Conservation (phyloP, 2,329 filamentous ascomycete species). For the Trichoderma sp. region DNA sequence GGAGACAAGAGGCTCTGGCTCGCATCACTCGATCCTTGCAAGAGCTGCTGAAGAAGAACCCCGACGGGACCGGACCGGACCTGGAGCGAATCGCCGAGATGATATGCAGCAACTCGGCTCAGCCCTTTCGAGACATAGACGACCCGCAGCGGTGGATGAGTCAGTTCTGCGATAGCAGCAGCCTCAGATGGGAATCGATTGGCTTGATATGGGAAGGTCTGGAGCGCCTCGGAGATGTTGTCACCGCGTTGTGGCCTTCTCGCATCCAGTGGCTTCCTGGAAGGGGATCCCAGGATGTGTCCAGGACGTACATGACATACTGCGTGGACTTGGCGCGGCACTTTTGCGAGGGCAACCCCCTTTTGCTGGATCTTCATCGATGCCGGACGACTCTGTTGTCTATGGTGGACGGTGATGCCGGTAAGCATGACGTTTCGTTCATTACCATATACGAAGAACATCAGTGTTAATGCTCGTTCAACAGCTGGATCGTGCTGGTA, state of each 20-base stretch:
- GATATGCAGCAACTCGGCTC: conserved; percentile 45
- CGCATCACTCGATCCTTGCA: conserved; percentile 39
- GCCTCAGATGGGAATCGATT: conserved; percentile 50
- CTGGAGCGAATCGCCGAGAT: conserved; percentile 44
- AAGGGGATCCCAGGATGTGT: conserved; percentile 9
- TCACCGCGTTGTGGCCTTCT: not conserved
- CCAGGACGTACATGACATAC: conserved; percentile 21
- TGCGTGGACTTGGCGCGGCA: conserved; percentile 30
- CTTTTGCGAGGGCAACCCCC: conserved; percentile 39
- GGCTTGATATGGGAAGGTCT: conserved; percentile 36
- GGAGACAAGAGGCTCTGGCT: conserved; percentile 38
- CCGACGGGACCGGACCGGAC: conserved; percentile 35
- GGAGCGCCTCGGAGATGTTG: conserved; percentile 11
- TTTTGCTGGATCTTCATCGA: conserved; percentile 43
- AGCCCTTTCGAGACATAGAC: conserved; percentile 42
- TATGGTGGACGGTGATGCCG: conserved; percentile 45
- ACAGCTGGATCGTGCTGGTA: conserved; percentile 40
- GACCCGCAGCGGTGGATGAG: conserved; percentile 43
- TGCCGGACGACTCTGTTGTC: conserved; percentile 43
- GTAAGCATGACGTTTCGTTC: conserved; percentile 32
- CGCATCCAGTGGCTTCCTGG: conserved; percentile 6
- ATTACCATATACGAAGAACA: not conserved
- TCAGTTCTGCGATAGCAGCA: conserved; percentile 42
- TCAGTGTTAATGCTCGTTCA: not conserved
- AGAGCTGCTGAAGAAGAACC: not conserved